phyloP scores from a whole-genome alignment of 495 filamentous ascomycete genomes.

The Geopyxis carbonaria region DNA sequence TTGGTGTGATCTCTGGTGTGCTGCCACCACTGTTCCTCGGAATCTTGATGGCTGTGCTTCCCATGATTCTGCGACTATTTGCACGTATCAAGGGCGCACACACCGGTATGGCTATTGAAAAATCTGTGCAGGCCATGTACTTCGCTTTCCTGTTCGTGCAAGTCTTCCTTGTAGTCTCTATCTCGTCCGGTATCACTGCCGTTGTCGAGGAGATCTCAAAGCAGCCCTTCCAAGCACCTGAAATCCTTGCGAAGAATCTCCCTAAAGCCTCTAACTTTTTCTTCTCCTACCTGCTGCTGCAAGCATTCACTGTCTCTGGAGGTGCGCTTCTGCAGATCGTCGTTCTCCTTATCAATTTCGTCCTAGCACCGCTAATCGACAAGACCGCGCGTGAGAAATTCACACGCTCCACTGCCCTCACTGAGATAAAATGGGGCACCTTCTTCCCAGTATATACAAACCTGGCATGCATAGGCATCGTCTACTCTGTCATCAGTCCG shows the following conservation, averaged over 20 bases:
- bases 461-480: conserved; percentile 80
- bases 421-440: conserved; percentile 71
- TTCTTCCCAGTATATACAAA: conserved; percentile 95
- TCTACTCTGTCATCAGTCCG: conserved; percentile 80
- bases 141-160: conserved; percentile 92
- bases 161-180: conserved; percentile 81
- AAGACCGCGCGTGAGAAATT: conserved; percentile 81
- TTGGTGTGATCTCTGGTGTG: conserved; percentile 69
- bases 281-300: conserved; percentile 94
- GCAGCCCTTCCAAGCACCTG: conserved; percentile 40
- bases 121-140: conserved; percentile 79
- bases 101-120: conserved; percentile 63
- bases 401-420: conserved; percentile 60
- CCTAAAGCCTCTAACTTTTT: conserved; percentile 91
- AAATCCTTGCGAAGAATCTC: conserved; percentile 62
- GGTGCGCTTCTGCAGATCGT: conserved; percentile 77
- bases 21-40: conserved; percentile 63
- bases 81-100: conserved; percentile 60
- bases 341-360: conserved; percentile 59
- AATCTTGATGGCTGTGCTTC: conserved; percentile 64
- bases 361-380: conserved; percentile 62
- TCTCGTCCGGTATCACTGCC: conserved; percentile 60
- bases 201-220: conserved; percentile 47
- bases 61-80: conserved; percentile 56
- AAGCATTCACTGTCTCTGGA: conserved; percentile 76